Base-by-base conservation (phyloP, 768 basidiomycete genomes). In the Lyophyllum semitale region DNA sequence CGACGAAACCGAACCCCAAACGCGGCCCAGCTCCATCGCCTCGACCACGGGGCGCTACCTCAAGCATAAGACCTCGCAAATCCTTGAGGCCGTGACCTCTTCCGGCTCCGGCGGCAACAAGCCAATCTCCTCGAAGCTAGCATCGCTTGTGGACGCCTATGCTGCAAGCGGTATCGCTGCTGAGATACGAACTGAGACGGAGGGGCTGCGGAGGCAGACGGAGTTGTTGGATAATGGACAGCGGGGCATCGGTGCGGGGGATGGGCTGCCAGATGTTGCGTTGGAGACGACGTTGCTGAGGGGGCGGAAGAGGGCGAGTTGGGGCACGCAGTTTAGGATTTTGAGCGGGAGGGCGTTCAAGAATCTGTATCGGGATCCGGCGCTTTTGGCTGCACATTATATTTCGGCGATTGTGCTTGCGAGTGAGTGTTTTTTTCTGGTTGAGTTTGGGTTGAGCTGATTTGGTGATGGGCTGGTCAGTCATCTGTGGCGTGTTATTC, bases 301-400 rank as follows among this genome's bases (percentile, higher is more conserved):
- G 48, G 89, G 88, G 15, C 75, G 87, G 62, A 85, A 89, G 70
- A 82, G 93, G 52, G 97, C 96, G 7, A 88, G 83, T 59, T 94
- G 87, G 84, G 78, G 77, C 40, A 95, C 90, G 17, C 97, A 99
- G 74, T 98, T 99, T 66, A 82, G 84, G 68, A 95, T 98, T 53
- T 73, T 99, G 67, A 97, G 94, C 67, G 95, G 95, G 23, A 75
- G 97, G 54, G 95, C 96, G 20, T 98, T 99, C 81, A 98, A 98
- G 82, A 98, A 98, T 66, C 71, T 99, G 56, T 98, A 99, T 69
- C 80, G 96, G 23, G 94, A 99, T 65, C 96, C 96, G 0, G 89
- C 95, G 45, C 71, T 99, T 52, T 79, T 99, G 77, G 81, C 86
- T 2, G 88, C 95, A 7, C 97, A 99, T 73, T 99, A 98, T 72